Conservation (phyloP, 2,329 filamentous ascomycete genomes). For the Aspergillus arachidicola region DNA sequence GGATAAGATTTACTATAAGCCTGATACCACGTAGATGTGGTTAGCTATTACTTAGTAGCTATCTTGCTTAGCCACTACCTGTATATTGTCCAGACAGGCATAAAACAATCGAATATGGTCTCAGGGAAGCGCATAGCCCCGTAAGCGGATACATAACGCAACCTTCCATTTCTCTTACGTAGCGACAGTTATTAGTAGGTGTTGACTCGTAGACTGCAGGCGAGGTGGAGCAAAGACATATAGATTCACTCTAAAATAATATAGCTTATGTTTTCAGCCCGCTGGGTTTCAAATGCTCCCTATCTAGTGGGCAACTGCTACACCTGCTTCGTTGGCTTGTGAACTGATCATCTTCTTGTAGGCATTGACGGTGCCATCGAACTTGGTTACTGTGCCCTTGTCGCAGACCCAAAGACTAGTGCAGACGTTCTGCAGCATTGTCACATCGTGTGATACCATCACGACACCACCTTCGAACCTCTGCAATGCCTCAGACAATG, state of each 20-base stretch:
- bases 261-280: not conserved
- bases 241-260: too few relatives aligned
- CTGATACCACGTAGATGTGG: not conserved
- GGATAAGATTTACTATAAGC: not conserved
- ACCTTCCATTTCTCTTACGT: not conserved
- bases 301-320: slow-evolving; percentile 54
- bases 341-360: slow-evolving; percentile 97
- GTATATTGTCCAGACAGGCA: not conserved
- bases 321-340: slow-evolving; percentile 84
- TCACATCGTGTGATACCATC: slow-evolving; percentile 99
- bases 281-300: slow-evolving; percentile 4
- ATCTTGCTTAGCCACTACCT: not conserved
- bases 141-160: not conserved
- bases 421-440: slow-evolving; percentile 96
- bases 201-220: not conserved
- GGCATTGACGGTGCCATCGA: slow-evolving; percentile 88
- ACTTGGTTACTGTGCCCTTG: slow-evolving; percentile 90
- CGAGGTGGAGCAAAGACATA: not conserved
- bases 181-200: not conserved
- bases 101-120: not conserved
- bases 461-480: slow-evolving; percentile 92
- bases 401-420: slow-evolving; percentile 96
- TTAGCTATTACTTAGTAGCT: not conserved
- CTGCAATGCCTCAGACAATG: slow-evolving; percentile 78
- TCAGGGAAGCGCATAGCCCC: not conserved